Percentiles rank a stretch among this genome's conserved stretches.
phyloP scores from a whole-genome alignment of 148 eudicot species.

The Cornus kousa region DNA sequence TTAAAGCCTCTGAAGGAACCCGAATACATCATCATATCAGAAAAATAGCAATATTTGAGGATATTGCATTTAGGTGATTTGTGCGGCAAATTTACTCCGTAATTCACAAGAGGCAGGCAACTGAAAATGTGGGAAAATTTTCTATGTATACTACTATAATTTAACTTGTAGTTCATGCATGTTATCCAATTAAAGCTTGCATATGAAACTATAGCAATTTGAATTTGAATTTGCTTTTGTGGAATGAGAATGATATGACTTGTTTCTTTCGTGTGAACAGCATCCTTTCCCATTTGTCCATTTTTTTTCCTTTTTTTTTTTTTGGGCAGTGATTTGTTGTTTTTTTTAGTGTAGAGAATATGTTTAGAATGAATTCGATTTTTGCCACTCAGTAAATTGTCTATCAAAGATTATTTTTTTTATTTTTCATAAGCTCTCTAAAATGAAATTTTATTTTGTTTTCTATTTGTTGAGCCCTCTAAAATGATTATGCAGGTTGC shows the following conservation, averaged over 20 bases:
- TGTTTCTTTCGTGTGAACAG: background rate
- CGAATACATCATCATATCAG: no score
- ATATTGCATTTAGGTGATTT: background rate
- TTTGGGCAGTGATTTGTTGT: no score
- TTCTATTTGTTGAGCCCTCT: no score
- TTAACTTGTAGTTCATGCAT: background rate
- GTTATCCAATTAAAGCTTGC: background rate
- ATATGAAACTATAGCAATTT: background rate
- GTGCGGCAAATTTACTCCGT: background rate
- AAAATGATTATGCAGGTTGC: no score
- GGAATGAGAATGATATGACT: background rate
- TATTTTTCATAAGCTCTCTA: no score
- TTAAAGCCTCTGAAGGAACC: background rate
- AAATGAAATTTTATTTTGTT: no score
- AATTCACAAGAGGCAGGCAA: slow-evolving; percentile 5
- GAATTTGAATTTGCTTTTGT: background rate
- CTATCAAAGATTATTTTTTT: no score
- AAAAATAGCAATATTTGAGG: background rate
- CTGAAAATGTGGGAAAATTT: background rate
- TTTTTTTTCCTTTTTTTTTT: no score
- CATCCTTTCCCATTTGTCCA: no score
- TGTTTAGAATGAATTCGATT: no score
- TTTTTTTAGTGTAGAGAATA: no score
- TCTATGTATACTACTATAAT: background rate
- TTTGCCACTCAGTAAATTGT: no score